Evolutionary conservation across 257 asterid species (phyloP), one percentile per base, ranked within the genome.

Genomic region (Euphrasia confusa): DNA sequence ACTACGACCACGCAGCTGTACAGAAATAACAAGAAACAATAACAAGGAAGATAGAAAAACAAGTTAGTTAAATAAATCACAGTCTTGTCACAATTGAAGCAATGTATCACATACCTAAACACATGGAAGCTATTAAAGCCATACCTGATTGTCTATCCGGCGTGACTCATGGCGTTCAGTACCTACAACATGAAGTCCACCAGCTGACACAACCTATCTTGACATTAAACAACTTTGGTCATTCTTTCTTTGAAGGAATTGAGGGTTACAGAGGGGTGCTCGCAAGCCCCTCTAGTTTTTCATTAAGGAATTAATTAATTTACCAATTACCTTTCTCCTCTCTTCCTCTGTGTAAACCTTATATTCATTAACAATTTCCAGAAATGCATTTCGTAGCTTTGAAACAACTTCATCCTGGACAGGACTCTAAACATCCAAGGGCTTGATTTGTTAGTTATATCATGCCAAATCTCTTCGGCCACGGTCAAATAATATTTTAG

Each of bases 151-250:
- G 83, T 93, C 99, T 72, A 93, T 87, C 77, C 97, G 93, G 67
- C 99, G 99, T 33, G 97, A 93, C 75, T 93, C 99, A 39, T 93
- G 99, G 26, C 99, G 96, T 69, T 93, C 99, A 52, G 97, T 87
- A 63, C 99, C 97, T 64, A 93, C 88, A 55, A 93, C 99, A 77
- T 93, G 99, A 77, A 89, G 95, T 21, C 99, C 97, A 55, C 99
- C 99, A 60, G 95, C 87, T 61, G 84, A 78, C 35, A 93, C 90
- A 73, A 83, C 99, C 99, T 92, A 75, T 59, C 72, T 77, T 21
- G 24, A 64, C 69, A 67, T 48, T 30, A 48, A 64, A 45, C 59
- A 49, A 47, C 40, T 1, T 15, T 12, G 58, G 8, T 52, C 30
- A 52, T 42, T 67, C 58, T 55, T 66, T 11, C 50, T 24, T 42